phyloP scores from a whole-genome alignment of 2,329 filamentous ascomycete genomes.

The Ceratocystis huliohia region DNA sequence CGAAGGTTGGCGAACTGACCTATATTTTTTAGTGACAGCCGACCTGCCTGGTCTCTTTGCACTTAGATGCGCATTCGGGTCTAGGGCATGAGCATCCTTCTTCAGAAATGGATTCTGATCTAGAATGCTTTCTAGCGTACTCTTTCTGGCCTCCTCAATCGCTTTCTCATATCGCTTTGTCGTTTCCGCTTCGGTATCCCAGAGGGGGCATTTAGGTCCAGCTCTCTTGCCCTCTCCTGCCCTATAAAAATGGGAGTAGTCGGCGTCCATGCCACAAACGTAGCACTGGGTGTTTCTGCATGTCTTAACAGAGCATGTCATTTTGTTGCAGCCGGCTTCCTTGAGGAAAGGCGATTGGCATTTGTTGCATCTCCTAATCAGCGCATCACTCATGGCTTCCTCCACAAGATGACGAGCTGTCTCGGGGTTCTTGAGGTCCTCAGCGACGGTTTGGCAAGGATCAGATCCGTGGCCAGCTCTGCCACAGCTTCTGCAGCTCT shows the following conservation, averaged over 20 bases:
- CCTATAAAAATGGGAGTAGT: slow-evolving; percentile 61
- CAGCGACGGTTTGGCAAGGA: slow-evolving; percentile 49
- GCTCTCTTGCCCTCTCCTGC: slow-evolving; percentile 24
- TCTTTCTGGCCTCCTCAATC: slow-evolving; percentile 25
- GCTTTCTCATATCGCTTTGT: not conserved
- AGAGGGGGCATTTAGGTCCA: slow-evolving; percentile 50
- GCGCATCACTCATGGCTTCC: slow-evolving; percentile 69
- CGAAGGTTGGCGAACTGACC: too few species aligned
- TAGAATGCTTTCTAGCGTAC: slow-evolving; percentile 42
- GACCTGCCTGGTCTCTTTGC: too few species aligned
- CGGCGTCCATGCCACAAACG: slow-evolving; percentile 53
- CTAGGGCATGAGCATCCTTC: slow-evolving; percentile 30
- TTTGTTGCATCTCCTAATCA: slow-evolving; percentile 64
- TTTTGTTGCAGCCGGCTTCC: slow-evolving; percentile 69
- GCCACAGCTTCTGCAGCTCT: slow-evolving; percentile 57
- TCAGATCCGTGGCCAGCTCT: slow-evolving; percentile 57
- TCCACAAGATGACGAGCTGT: slow-evolving; percentile 56
- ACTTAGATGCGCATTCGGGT: slow-evolving; percentile 26
- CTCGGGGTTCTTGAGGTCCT: slow-evolving; percentile 44
- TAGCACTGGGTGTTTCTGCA: slow-evolving; percentile 51
- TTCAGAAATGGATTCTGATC: slow-evolving; percentile 40
- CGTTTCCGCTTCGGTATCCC: slow-evolving; percentile 38
- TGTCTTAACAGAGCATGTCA: slow-evolving; percentile 49
- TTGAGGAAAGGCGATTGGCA: slow-evolving; percentile 68
- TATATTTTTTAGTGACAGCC: too few species aligned